Conservation (phyloP, 371 early-diverging fungal genomes). For the Dipsacomyces acuminosporus region DNA sequence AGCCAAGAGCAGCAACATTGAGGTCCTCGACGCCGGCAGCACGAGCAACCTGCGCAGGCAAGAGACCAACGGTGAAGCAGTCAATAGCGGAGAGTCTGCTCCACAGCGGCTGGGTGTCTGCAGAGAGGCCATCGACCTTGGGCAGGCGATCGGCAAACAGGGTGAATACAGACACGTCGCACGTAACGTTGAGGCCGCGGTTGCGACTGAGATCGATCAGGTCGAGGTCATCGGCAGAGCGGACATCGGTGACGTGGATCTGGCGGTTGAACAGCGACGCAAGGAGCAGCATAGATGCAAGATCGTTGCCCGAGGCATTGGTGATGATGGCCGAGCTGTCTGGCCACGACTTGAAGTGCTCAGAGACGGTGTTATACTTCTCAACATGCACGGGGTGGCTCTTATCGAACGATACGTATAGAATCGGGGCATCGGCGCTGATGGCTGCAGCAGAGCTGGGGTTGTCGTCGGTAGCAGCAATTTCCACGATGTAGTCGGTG, state of each 20-base stretch:
- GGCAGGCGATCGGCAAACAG: constrained; percentile 60
- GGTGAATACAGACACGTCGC: constrained; percentile 82
- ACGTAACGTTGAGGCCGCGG: constrained; percentile 85
- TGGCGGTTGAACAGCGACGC: constrained; percentile 75
- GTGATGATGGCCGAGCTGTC: constrained; percentile 66
- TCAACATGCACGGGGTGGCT: constrained; percentile 24
- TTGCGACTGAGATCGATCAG: constrained; percentile 82
- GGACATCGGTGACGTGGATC: constrained; percentile 84
- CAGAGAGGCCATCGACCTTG: constrained; percentile 24
- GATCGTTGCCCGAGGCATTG: constrained; percentile 75
- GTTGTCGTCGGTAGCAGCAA: constrained; percentile 65
- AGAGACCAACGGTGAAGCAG: constrained; percentile 80
- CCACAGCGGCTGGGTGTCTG: constrained; percentile 73
- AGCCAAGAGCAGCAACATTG: constrained; percentile 52
- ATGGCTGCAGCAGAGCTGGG: constrained; percentile 26
- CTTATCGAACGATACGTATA: constrained; percentile 50
- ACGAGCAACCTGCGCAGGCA: constrained; percentile 58
- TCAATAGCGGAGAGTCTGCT: constrained; percentile 73
- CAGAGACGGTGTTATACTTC: constrained; percentile 35
- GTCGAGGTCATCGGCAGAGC: constrained; percentile 70
- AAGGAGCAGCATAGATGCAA: constrained; percentile 83
- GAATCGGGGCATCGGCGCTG: constrained; percentile 47
- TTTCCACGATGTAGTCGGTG: constrained; percentile 71
- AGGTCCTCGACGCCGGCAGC: constrained; percentile 49
- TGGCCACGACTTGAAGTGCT: constrained; percentile 74